A percentile compares a stretch with the other conserved stretches of the same genome.
These are phyloP conservation scores for Erythrophleum ivorense DNA, from an alignment of 331 rosid species.

Conservation along the genomic window DNA sequence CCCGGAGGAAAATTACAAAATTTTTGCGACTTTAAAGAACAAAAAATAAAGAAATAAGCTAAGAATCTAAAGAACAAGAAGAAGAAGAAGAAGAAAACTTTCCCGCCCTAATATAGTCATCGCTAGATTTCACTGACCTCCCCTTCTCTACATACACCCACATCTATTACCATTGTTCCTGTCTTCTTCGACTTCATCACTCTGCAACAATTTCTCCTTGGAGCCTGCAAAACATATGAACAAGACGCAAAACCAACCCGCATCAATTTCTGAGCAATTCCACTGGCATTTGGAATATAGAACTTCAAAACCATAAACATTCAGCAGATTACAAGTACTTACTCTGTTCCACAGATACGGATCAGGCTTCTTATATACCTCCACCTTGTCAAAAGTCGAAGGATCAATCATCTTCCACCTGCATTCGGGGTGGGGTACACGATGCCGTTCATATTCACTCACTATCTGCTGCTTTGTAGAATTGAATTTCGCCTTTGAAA, in stretches of 20 bases:
- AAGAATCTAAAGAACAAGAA: conserved; percentile 35
- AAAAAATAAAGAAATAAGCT: conserved; percentile 59
- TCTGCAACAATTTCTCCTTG: conserved; percentile 94
- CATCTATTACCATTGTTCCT: conserved; percentile 70
- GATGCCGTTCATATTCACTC: conserved; percentile 68
- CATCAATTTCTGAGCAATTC: conserved; percentile 25
- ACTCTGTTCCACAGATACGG: conserved; percentile 92
- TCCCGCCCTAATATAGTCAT: conserved; percentile 20
- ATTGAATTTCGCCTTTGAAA: conserved; percentile 58
- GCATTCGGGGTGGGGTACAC: conserved; percentile 68
- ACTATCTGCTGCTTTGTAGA: conserved; percentile 51
- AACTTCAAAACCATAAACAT: conserved; percentile 10
- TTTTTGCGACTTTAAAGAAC: conserved; percentile 22
- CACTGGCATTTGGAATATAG: conserved; percentile 1
- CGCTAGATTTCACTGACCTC: conserved; percentile 66
- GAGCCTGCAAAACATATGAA: conserved; percentile 59
- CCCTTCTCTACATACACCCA: conserved; percentile 75
- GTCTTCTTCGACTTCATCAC: conserved; percentile 58
- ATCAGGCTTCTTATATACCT: conserved; percentile 74
- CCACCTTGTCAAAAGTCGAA: conserved; percentile 51
- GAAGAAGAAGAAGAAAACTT: conserved; percentile 31
- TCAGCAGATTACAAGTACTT: conserved; percentile 43
- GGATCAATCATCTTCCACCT: conserved; percentile 88
- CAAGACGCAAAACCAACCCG: conserved; percentile 26
- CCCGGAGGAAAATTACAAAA: conserved; percentile 42